A percentile compares a stretch with the other conserved stretches of the same genome.
Evolutionary conservation across 495 filamentous ascomycete genomes (phyloP).

Genomic region (Cairneyella variabilis): DNA sequence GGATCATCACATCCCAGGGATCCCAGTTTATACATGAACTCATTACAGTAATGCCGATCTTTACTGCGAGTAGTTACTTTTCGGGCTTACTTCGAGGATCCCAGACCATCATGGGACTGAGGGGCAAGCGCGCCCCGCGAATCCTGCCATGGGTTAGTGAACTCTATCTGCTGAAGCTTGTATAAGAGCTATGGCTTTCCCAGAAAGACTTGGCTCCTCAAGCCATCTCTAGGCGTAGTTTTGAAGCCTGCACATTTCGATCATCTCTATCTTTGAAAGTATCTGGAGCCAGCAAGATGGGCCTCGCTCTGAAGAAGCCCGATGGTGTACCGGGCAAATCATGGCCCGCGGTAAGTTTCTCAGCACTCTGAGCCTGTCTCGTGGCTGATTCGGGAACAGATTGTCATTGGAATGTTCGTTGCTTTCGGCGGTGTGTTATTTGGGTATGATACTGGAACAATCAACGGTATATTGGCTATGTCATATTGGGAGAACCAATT

Average conservation of each 20-base stretch:
- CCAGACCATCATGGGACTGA: background rate
- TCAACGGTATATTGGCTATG: slow-evolving; percentile 83
- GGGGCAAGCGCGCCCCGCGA: background rate
- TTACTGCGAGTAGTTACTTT: background rate
- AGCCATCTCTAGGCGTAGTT: background rate
- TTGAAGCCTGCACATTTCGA: background rate
- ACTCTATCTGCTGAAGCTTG: background rate
- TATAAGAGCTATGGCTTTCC: background rate
- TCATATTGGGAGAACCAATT: slow-evolving; percentile 63
- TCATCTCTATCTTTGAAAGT: background rate
- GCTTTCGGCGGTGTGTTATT: slow-evolving; percentile 86
- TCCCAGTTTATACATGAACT: background rate
- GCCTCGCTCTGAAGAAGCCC: slow-evolving; percentile 42
- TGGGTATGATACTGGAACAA: slow-evolving; percentile 88
- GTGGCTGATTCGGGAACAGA: slow-evolving; percentile 27
- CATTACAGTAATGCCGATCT: background rate
- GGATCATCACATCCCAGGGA: background rate
- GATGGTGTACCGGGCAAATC: slow-evolving; percentile 54
- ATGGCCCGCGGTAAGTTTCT: slow-evolving; percentile 48
- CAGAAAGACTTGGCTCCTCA: background rate
- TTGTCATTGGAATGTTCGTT: slow-evolving; percentile 75
- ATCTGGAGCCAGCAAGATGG: slow-evolving; percentile 14
- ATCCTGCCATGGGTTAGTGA: background rate
- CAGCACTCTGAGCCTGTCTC: background rate
- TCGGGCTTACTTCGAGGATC: background rate